These are phyloP conservation scores for Pleomassaria siparia DNA, from an alignment of 2,329 filamentous ascomycete genomes.

Conservation along the genomic window DNA sequence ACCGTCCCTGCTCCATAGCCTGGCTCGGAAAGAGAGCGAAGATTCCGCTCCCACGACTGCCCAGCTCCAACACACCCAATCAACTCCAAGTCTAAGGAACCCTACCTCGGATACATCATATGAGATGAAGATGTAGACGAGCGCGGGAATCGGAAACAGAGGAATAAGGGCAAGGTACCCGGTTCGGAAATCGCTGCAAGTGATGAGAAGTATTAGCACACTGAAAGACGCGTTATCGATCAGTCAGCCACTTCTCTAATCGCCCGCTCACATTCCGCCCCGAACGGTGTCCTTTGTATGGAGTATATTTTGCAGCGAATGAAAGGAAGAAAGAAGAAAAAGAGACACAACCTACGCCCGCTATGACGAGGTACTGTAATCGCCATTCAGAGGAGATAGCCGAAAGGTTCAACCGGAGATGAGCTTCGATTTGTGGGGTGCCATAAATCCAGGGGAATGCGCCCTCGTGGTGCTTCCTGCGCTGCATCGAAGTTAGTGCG, in stretches of 20 bases:
- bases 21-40: background rate
- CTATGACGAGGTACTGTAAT: slow-evolving; percentile 21
- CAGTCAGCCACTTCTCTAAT: slow-evolving; percentile 1
- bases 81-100: slow-evolving; percentile 1
- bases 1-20: background rate
- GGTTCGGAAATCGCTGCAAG: background rate
- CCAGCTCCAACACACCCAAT: background rate
- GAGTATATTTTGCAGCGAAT: slow-evolving; percentile 1
- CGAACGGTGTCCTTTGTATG: background rate
- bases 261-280: background rate
- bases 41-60: background rate
- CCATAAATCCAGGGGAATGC: background rate
- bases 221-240: background rate
- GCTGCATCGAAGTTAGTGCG: slow-evolving; percentile 1
- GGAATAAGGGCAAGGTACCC: background rate
- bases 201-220: background rate
- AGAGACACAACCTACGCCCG: slow-evolving; percentile 30
- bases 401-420: background rate
- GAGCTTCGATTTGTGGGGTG: background rate
- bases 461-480: background rate
- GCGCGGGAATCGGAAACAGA: background rate
- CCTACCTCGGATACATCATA: background rate
- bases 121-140: background rate
- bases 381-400: background rate
- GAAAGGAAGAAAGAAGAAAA: slow-evolving; percentile 10